Conservation (phyloP, 495 filamentous ascomycete species). For the Xylaria scruposa region DNA sequence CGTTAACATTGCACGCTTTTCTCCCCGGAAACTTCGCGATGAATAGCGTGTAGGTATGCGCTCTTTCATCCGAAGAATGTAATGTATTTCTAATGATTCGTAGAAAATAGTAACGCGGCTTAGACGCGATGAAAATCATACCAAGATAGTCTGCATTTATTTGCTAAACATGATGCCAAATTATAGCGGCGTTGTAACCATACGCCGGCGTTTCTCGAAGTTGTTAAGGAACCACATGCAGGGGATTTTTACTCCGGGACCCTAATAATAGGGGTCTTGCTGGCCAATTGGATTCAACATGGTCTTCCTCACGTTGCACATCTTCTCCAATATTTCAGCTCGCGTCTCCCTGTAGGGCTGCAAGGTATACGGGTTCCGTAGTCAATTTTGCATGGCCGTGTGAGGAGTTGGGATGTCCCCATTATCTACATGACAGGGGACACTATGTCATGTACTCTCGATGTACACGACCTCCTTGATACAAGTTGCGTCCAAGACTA, state of each 20-base stretch:
- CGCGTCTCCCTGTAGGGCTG: neutral
- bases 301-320: neutral
- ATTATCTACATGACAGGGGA: neutral
- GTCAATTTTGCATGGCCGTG: neutral
- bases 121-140: neutral
- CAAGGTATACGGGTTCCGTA: neutral
- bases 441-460: neutral
- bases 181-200: neutral
- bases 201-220: neutral
- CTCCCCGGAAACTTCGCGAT: neutral
- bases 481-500: neutral
- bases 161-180: neutral
- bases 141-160: neutral
- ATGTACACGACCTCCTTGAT: neutral
- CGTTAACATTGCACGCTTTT: neutral
- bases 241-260: neutral
- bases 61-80: neutral
- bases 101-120: neutral
- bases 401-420: neutral
- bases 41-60: neutral
- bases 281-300: neutral
- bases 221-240: neutral
- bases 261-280: neutral
- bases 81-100: constrained; percentile 1
- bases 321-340: neutral